Conservation (phyloP, 805 yeast genomes). For the Sugiyamaella qingdaonensis region DNA sequence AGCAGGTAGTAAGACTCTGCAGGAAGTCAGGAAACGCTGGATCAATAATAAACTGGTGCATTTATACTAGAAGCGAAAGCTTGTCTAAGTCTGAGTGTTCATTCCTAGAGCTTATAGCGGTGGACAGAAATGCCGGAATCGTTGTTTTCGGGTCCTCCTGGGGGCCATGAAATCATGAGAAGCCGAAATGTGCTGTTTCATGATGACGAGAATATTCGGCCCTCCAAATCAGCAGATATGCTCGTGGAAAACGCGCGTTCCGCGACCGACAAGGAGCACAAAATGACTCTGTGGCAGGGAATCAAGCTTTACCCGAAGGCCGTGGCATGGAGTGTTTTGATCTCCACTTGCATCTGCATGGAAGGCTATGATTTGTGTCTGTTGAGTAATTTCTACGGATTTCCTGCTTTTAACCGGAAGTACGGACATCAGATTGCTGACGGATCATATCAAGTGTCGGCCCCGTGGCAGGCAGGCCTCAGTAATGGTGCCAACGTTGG, state of each 20-base stretch:
- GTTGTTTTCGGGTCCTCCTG: background rate
- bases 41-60: too few species aligned
- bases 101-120: too few species aligned
- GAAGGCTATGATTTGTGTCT: slow-evolving; percentile 46
- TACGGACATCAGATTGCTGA: slow-evolving; percentile 33
- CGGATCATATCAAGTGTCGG: slow-evolving; percentile 25
- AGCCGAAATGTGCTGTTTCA: background rate
- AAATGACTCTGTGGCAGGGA: slow-evolving; percentile 14
- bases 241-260: background rate
- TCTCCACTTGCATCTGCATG: slow-evolving; percentile 44
- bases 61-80: too few species aligned
- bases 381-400: slow-evolving; percentile 41
- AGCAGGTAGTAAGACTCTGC: too few species aligned
- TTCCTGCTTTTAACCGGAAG: slow-evolving; percentile 40
- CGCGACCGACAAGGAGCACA: slow-evolving; percentile 13
- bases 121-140: too few species aligned
- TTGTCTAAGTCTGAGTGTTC: too few species aligned
- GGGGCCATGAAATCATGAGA: background rate
- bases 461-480: slow-evolving; percentile 36
- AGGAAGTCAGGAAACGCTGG: too few species aligned
- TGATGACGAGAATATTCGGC: background rate
- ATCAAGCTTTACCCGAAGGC: slow-evolving; percentile 39
- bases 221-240: background rate
- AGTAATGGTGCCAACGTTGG: slow-evolving; percentile 32
- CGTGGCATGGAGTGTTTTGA: slow-evolving; percentile 42